Evolutionary conservation across 2,329 filamentous ascomycete species (phyloP).

Genomic region (Fusarium pseudocircinatum): DNA sequence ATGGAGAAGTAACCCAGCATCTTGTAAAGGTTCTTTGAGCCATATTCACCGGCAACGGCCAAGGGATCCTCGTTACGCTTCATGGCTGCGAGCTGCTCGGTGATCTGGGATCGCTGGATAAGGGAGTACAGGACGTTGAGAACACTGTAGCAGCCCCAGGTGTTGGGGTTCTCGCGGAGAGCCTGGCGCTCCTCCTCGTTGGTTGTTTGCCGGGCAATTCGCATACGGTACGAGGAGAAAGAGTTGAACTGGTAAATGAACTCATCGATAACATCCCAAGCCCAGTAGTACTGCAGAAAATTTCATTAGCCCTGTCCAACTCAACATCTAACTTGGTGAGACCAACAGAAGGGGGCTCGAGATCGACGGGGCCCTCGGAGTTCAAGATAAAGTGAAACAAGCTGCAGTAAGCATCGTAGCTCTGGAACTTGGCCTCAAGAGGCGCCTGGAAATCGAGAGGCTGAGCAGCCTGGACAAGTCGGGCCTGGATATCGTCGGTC

Average conservation of each 20-base stretch:
- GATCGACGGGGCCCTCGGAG: constrained; percentile 97
- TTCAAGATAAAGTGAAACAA: constrained; percentile 99
- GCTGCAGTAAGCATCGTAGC: constrained; percentile 99
- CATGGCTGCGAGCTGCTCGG: constrained; percentile 93
- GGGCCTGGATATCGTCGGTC: constrained; percentile 91
- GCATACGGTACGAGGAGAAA: constrained; percentile 96
- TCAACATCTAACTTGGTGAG: constrained; percentile 17
- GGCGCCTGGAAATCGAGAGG: constrained; percentile 96
- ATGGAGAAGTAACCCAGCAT: constrained; percentile 99
- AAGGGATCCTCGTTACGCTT: constrained; percentile 92
- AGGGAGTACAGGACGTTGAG: constrained; percentile 99
- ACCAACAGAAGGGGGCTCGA: constrained; percentile 94
- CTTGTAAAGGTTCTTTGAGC: constrained; percentile 91
- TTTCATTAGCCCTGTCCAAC: constrained; percentile 32
- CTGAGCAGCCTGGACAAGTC: constrained; percentile 89
- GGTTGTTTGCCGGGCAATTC: constrained; percentile 81
- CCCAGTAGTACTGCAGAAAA: constrained; percentile 87
- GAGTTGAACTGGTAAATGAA: constrained; percentile 99
- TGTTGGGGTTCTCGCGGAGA: constrained; percentile 96
- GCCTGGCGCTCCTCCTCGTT: constrained; percentile 94
- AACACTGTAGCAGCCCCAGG: constrained; percentile 99
- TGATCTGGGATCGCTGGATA: constrained; percentile 98
- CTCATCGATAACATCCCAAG: constrained; percentile 99
- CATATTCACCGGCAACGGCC: constrained; percentile 93
- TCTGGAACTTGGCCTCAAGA: constrained; percentile 96